phyloP scores from a whole-genome alignment of 208 protist genomes.

The Herpetomonas tarakana region DNA sequence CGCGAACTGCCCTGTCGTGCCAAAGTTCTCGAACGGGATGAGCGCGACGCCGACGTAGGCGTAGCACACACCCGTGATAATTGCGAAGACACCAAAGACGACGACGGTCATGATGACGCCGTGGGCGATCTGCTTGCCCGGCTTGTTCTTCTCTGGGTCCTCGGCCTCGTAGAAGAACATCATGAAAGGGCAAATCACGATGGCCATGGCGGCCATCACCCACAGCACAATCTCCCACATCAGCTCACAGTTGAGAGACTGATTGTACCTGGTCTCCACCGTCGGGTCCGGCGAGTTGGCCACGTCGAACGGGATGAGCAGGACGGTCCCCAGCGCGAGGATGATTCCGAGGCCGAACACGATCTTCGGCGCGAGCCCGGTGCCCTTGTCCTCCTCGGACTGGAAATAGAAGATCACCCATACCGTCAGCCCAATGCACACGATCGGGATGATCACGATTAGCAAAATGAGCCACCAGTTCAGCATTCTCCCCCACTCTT shows the following conservation, averaged over 20 bases:
- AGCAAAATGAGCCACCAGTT: slow-evolving; percentile 89
- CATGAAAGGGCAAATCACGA: slow-evolving; percentile 89
- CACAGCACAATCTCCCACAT: slow-evolving; percentile 91
- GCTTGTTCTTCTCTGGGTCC: slow-evolving; percentile 76
- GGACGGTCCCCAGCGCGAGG: slow-evolving; percentile 68
- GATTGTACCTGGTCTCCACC: slow-evolving; percentile 35
- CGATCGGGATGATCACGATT: slow-evolving; percentile 45
- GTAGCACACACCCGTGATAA: slow-evolving; percentile 60
- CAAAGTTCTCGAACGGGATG: slow-evolving; percentile 40
- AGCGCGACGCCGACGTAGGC: slow-evolving; percentile 40
- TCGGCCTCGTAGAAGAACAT: slow-evolving; percentile 94
- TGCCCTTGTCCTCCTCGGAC: slow-evolving; percentile 57
- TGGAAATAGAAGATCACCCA: slow-evolving; percentile 76
- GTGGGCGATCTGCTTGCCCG: slow-evolving; percentile 48
- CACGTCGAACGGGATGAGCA: slow-evolving; percentile 93
- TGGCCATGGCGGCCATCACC: slow-evolving; percentile 46
- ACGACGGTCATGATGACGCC: slow-evolving; percentile 70
- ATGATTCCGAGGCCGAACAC: slow-evolving; percentile 77
- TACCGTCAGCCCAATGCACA: slow-evolving; percentile 49
- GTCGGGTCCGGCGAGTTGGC: slow-evolving; percentile 82
- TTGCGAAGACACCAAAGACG: slow-evolving; percentile 49
- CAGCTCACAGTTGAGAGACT: slow-evolving; percentile 75
- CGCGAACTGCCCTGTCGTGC: slow-evolving; percentile 26
- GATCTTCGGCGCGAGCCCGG: slow-evolving; percentile 50
- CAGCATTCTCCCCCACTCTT: slow-evolving; percentile 27